A percentile compares a stretch with the other conserved stretches of the same genome.
These are phyloP conservation scores for Agrocybe praecox DNA, from an alignment of 768 basidiomycete species.

Conservation along the genomic window DNA sequence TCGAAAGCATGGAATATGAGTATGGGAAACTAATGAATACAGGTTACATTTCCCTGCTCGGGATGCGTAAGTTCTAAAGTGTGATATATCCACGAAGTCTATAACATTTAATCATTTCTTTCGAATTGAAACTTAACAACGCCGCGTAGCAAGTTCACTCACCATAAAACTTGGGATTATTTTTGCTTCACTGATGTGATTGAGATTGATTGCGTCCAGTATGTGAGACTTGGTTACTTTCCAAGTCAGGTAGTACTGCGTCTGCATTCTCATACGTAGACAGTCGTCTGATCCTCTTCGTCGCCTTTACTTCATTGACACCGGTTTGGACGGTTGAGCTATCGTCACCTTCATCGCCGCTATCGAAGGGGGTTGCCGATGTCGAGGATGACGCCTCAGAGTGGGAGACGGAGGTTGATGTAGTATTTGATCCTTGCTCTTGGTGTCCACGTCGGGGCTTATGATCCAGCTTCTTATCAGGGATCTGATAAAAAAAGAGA, in stretches of 20 bases:
- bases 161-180: too few species aligned
- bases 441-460: conserved; percentile 8
- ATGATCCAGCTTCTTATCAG: conserved; percentile 43
- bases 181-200: background rate
- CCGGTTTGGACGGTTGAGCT: background rate
- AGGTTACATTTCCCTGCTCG: too few species aligned
- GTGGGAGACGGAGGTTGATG: background rate
- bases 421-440: background rate
- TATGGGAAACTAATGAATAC: too few species aligned
- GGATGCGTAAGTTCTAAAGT: too few species aligned
- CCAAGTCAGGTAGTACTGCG: conserved; percentile 45
- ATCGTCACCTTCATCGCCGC: conserved; percentile 21
- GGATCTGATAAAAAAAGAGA: conserved; percentile 31
- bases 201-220: background rate
- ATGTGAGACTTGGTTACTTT: conserved; percentile 31
- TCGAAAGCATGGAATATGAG: too few species aligned
- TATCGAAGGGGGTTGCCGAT: conserved; percentile 19
- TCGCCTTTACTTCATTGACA: conserved; percentile 9
- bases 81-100: too few species aligned
- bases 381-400: conserved; percentile 7
- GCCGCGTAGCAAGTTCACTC: too few species aligned
- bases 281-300: conserved; percentile 33
- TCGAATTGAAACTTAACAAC: too few species aligned
- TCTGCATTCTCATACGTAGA: conserved; percentile 55
- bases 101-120: too few species aligned